Evolutionary conservation across 2,329 filamentous ascomycete genomes (phyloP).

Genomic region (Fusarium sp.): DNA sequence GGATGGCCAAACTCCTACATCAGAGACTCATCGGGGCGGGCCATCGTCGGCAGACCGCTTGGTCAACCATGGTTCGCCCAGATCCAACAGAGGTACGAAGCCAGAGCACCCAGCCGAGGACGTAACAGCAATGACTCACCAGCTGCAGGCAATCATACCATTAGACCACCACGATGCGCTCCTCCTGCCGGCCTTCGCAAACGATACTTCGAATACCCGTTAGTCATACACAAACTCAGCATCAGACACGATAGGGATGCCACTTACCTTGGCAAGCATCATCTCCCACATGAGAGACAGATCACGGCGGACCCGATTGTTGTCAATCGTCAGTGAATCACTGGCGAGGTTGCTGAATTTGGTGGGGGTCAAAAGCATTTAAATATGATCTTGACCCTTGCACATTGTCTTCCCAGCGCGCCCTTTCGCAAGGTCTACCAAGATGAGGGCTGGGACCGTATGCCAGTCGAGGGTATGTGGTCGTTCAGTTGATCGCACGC

Average conservation of each 20-base stretch:
- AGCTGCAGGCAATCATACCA: slow-evolving; percentile 2
- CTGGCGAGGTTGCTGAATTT: background rate
- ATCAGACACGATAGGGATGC: background rate
- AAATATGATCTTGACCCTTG: slow-evolving; percentile 41
- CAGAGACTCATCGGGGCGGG: background rate
- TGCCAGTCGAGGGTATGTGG: background rate
- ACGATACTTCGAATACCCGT: slow-evolving; percentile 30
- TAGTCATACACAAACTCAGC: slow-evolving; percentile 39
- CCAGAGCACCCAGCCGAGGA: background rate
- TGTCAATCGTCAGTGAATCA: slow-evolving; percentile 1
- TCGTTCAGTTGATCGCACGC: background rate
- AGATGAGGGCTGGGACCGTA: background rate
- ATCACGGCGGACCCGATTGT: background rate
- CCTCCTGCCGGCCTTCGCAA: background rate
- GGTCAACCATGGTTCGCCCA: background rate
- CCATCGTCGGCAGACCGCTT: background rate
- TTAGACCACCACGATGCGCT: background rate
- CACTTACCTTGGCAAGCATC: slow-evolving; percentile 23
- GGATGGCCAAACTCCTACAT: background rate
- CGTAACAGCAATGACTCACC: slow-evolving; percentile 19
- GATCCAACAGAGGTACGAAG: slow-evolving; percentile 15
- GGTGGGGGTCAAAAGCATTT: slow-evolving; percentile 29
- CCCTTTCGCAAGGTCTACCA: slow-evolving; percentile 30
- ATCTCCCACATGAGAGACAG: slow-evolving; percentile 1
- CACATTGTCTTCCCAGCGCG: slow-evolving; percentile 32